Base-by-base conservation (phyloP, 2,329 filamentous ascomycete species). In the Aspergillus vadensis region DNA sequence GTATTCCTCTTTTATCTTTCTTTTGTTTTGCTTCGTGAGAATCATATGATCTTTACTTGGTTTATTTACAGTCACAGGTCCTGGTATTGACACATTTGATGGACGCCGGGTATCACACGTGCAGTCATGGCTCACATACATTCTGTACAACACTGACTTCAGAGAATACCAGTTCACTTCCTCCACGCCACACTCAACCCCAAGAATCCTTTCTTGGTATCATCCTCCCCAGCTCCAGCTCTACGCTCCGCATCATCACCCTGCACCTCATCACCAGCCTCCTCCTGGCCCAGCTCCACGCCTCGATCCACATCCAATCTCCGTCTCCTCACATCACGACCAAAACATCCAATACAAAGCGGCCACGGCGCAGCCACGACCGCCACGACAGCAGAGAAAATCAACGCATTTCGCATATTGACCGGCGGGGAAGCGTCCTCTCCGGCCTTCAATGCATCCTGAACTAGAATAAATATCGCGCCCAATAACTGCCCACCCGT, bases 401-500 rank as follows among this genome's bases (percentile, higher is more conserved):
- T 82, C 62, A 97, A 79, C 1, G 90, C 86, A 21, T 83, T 81
- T 67, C 83, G 85, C 90, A 97, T 93, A 70, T 92, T 89, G 17
- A 77, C 75, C 0, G 89, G 88, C 14, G 90, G 91, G 38, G 77
- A 69, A 0, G 80, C 86, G 15, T 78, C 73, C 9, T 73, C 69
- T 0, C 80, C 81, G 0, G 79, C 77, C 67, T 80, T 81, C 49
- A 98, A 81, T 17, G 89, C 91, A 73, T 92, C 89, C 79, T 91
- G 90, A 59, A 94, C 78, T 30, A 99, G 79, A 69, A 97, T 90
- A 71, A 97, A 97, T 27, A 93, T 77, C 2, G 87, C 93, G 12
- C 95, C 95, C 0, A 96, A 77, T 7, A 97, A 77, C 79, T 98
- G 94, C 0, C 95, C 94, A 5, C 89, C 89, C 1, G 86, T 85